These are phyloP conservation scores for Aquilaria agallochum DNA, from an alignment of 441 rosid species.

Conservation along the genomic window DNA sequence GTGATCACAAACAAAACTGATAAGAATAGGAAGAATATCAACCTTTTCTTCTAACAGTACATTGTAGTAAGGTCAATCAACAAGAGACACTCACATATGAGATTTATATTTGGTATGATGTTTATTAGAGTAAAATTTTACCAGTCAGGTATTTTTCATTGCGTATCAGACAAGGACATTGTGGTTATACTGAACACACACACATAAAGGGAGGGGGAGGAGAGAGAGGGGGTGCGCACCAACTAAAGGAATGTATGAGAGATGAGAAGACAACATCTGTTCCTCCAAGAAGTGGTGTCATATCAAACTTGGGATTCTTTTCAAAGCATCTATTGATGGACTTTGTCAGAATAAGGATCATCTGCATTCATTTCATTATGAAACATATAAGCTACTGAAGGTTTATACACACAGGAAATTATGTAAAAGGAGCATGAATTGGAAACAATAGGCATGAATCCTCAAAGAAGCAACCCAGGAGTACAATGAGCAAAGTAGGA, in stretches of 20 bases:
- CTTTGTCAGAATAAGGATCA: slow-evolving; percentile 94
- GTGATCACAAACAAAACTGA: neutral
- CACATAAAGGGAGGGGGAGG: neutral
- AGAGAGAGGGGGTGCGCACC: slow-evolving; percentile 46
- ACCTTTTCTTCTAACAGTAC: too few relatives aligned
- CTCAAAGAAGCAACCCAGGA: neutral
- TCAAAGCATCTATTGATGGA: slow-evolving; percentile 93
- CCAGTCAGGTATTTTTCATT: too few relatives aligned
- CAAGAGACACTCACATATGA: too few relatives aligned
- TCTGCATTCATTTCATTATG: slow-evolving; percentile 50
- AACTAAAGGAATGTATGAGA: slow-evolving; percentile 87
- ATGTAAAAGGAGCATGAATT: neutral
- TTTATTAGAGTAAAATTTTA: too few relatives aligned
- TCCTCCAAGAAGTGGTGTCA: slow-evolving; percentile 98
- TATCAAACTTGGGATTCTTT: slow-evolving; percentile 96
- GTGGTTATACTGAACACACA: too few relatives aligned
- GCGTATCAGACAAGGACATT: too few relatives aligned
- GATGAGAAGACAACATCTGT: slow-evolving; percentile 97
- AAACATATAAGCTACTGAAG: slow-evolving; percentile 15
- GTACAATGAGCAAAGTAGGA: too few relatives aligned
- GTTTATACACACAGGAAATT: neutral
- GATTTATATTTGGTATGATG: too few relatives aligned
- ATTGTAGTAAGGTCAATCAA: too few relatives aligned
- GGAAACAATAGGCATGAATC: neutral
- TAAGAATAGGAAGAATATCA: neutral